phyloP scores from a whole-genome alignment of 2,329 filamentous ascomycete genomes.

The Cadophora malorum region DNA sequence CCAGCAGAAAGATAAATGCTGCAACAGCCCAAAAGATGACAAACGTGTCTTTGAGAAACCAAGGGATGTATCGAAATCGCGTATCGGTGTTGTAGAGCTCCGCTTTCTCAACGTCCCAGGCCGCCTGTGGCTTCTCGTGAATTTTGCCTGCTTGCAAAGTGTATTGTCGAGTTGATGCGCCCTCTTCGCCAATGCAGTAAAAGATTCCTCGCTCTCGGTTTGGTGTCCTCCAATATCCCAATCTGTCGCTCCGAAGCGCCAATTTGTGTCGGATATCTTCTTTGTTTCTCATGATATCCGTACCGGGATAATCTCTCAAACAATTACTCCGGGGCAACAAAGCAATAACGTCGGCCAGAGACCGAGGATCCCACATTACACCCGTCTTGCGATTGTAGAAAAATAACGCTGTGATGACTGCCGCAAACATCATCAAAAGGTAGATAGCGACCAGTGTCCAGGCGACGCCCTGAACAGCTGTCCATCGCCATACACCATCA shows the following conservation, averaged over 20 bases:
- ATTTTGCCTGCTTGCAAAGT: slow-evolving; percentile 55
- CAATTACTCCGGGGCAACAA: slow-evolving; percentile 83
- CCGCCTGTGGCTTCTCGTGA: slow-evolving; percentile 48
- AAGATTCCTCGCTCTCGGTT: slow-evolving; percentile 70
- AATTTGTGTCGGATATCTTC: slow-evolving; percentile 60
- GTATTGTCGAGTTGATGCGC: slow-evolving; percentile 57
- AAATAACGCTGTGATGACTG: slow-evolving; percentile 65
- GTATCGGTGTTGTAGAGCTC: slow-evolving; percentile 45
- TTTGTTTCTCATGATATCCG: slow-evolving; percentile 64
- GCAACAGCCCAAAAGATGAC: slow-evolving; percentile 71
- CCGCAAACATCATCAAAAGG: slow-evolving; percentile 65
- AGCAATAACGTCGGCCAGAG: slow-evolving; percentile 79
- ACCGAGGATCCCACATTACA: slow-evolving; percentile 83
- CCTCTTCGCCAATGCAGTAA: slow-evolving; percentile 77
- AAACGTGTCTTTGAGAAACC: slow-evolving; percentile 72
- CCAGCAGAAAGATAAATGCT: slow-evolving; percentile 66
- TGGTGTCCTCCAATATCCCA: slow-evolving; percentile 86
- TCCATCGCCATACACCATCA: slow-evolving; percentile 75
- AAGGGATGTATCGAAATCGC: slow-evolving; percentile 74
- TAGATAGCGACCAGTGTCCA: slow-evolving; percentile 83
- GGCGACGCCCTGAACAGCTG: slow-evolving; percentile 75
- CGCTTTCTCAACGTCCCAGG: slow-evolving; percentile 38
- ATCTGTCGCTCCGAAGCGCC: slow-evolving; percentile 66
- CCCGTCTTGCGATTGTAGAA: slow-evolving; percentile 73
- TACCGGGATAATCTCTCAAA: slow-evolving; percentile 72